These are phyloP conservation scores for Aspergillus jensenii DNA, from an alignment of 2,329 filamentous ascomycete genomes.

Conservation along the genomic window DNA sequence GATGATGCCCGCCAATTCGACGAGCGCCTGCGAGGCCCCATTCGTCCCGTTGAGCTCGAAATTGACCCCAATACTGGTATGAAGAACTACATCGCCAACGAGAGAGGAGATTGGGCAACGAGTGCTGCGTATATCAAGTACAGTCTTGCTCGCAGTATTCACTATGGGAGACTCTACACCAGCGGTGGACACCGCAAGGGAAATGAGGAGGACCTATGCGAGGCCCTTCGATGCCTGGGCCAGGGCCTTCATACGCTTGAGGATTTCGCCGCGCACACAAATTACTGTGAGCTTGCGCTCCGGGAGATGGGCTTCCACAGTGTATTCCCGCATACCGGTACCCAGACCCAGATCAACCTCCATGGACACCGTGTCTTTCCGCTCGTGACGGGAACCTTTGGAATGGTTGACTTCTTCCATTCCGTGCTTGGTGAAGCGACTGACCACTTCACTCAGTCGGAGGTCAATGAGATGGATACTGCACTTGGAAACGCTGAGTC, in stretches of 20 bases:
- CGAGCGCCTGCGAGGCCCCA: constrained; percentile 74
- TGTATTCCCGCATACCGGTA: constrained; percentile 75
- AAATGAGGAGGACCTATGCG: constrained; percentile 74
- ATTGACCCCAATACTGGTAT: constrained; percentile 80
- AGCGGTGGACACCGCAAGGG: constrained; percentile 62
- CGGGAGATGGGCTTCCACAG: constrained; percentile 68
- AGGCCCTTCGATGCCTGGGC: constrained; percentile 73
- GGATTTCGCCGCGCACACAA: constrained; percentile 78
- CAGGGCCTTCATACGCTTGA: constrained; percentile 77
- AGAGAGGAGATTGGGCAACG: constrained; percentile 82
- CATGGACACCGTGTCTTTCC: constrained; percentile 68
- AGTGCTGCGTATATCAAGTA: constrained; percentile 80
- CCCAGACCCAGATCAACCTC: constrained; percentile 63
- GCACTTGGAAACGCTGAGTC: constrained; percentile 69
- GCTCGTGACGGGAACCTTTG: constrained; percentile 71
- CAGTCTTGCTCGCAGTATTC: constrained; percentile 71
- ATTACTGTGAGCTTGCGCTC: constrained; percentile 77
- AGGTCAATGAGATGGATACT: constrained; percentile 76
- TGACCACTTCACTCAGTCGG: constrained; percentile 81
- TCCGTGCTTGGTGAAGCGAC: constrained; percentile 74
- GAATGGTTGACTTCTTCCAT: constrained; percentile 80
- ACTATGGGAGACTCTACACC: constrained; percentile 74
- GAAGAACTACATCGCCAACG: constrained; percentile 99
- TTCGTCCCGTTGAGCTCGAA: constrained; percentile 69
- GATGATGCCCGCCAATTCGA: constrained; percentile 77